Conservation (phyloP, 306 rosid genomes). For the Luffa acutangula region DNA sequence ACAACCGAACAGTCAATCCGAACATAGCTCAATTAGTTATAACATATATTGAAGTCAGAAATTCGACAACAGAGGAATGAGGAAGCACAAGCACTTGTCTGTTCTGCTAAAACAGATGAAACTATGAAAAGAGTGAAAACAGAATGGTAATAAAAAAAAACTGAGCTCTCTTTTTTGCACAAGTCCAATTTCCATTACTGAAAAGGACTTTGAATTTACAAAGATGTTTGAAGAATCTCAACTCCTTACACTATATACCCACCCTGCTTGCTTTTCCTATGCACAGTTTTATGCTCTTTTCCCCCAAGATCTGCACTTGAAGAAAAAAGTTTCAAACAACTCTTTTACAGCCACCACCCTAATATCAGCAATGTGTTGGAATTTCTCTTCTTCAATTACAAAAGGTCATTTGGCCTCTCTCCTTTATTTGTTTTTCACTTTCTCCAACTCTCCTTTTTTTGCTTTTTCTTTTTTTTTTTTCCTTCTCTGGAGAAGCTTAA, state of each 20-base stretch:
- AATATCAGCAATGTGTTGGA: neutral
- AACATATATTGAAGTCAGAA: neutral
- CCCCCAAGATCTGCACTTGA: neutral
- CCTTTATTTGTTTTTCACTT: neutral
- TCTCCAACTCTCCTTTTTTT: neutral
- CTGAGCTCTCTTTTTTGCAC: neutral
- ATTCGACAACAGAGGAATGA: neutral
- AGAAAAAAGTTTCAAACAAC: neutral
- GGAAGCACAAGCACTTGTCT: neutral
- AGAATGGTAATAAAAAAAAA: neutral
- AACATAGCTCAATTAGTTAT: neutral
- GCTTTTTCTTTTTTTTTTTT: neutral
- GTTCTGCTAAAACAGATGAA: neutral
- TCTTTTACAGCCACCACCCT: neutral
- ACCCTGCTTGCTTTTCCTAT: neutral
- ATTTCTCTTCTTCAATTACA: neutral
- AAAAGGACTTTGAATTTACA: constrained; percentile 3
- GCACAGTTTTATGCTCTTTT: neutral
- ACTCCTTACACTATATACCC: neutral
- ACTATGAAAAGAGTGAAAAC: neutral
- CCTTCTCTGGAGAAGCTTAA: neutral
- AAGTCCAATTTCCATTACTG: neutral
- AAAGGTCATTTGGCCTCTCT: neutral
- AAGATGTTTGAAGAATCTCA: constrained; percentile 9
- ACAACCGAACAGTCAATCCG: neutral